Conservation (phyloP, 306 rosid genomes). For the Alnus glutinosa region DNA sequence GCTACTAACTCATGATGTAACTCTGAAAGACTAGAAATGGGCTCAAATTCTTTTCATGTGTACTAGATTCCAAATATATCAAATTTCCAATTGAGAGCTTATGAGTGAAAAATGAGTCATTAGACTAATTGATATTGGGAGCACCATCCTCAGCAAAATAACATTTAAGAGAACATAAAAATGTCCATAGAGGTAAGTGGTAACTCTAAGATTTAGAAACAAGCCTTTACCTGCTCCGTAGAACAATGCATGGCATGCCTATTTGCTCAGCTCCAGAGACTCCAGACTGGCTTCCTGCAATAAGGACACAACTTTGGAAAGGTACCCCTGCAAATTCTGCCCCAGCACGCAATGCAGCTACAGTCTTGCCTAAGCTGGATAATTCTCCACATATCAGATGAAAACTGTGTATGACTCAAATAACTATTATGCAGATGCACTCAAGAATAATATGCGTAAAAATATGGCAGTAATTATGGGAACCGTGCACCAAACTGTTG, state of each 20-base stretch:
- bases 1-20: not conserved
- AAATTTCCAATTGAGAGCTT: not conserved
- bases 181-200: not conserved
- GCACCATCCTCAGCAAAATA: not conserved
- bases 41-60: not conserved
- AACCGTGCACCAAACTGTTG: not conserved
- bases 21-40: not conserved
- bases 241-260: constrained; percentile 84
- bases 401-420: constrained; percentile 17
- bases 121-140: not conserved
- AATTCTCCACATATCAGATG: not conserved
- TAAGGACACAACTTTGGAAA: constrained; percentile 65
- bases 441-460: not conserved
- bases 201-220: not conserved
- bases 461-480: not conserved
- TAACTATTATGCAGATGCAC: not conserved
- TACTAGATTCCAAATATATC: not conserved
- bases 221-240: constrained; percentile 78
- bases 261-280: constrained; percentile 70
- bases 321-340: constrained; percentile 76
- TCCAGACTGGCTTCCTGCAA: constrained; percentile 92
- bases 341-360: constrained; percentile 84
- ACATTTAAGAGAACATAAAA: not conserved
- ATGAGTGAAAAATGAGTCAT: not conserved
- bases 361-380: constrained; percentile 72